Base-by-base conservation (phyloP, 2,329 filamentous ascomycete species). In the Calonectria hawksworthii region DNA sequence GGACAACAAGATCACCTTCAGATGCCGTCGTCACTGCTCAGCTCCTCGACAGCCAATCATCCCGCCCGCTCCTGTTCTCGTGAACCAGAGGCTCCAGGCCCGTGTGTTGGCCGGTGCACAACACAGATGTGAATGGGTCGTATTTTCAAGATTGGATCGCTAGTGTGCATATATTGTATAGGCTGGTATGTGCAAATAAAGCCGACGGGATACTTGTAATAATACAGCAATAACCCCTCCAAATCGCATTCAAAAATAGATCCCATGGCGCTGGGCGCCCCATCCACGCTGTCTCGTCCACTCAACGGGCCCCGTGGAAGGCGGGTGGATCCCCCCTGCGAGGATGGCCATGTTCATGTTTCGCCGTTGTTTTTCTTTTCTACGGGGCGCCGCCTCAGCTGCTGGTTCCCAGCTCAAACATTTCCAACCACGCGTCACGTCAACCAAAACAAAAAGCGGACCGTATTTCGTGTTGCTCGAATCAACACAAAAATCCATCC, bases 341-440 rank as follows among this genome's bases (percentile, higher is more conserved):
- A 56, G 26, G 66, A 47, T 41, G 51, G 51, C 52, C 38, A 23
- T 41, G 56, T 65, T 50, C 56, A 23, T 66, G 26, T 67, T 28
- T 41, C 34, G 50, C 18, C 14, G 3, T 21, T 61, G 54, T 63
- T 63, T 63, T 63, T 36, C 36, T 63, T 41, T 54, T 38, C 36
- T 28, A 23, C 11, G 36, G 56, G 65, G 65, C 65, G 70, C n/a
- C 65, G 71, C 65, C 66, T 54, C 66, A 68, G 71, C 71, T 67
- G 70, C 64, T 71, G 44, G 52, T 59, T 23, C 8, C n/a, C n/a
- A 23, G 44, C 21, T 4, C n/a, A 23, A 54, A n/a, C 54, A 28
- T 23, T 14, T 56, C 50, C 11, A 41, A 21, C 56, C 56, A 63
- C 34, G 56, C 36, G 34, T 63, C 34, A 63, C 16, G 21, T 63